Evolutionary conservation across 164 flowering plant genomes (phyloP), one percentile per base, ranked within the genome.

Genomic region (Sedum album): DNA sequence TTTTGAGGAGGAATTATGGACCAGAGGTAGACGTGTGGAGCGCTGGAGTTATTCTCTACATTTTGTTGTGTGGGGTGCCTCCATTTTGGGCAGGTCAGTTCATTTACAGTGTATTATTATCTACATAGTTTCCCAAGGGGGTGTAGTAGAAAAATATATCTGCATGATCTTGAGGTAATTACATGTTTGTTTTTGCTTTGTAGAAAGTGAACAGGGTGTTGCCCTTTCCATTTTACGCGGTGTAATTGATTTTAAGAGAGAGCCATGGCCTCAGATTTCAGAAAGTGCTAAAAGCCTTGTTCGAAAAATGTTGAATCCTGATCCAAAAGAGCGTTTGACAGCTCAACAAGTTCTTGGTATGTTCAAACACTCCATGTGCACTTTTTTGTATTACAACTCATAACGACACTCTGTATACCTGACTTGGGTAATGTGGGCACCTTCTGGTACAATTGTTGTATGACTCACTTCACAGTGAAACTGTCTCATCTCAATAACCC

Each of bases 281-380:
- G 96, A 92, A 5, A 78, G 84, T 78, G 97, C 97, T 0, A 95
- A 86, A 78, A 86, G 88, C 76, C 94, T 95, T 70, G 96, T 95
- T 57, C 76, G 83, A 71, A 90, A 86, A 82, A 92, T 95, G 99
- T 76, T 95, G 65, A 87, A 95, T 46, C 88, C 88, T 5, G 97
- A 92, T 72, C 94, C 96, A 6, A 80, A 67, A 55, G 86, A 83
- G 73, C 85, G 99, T 2, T 81, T 92, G 76, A 88, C 94, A 71
- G 99, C 99, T 72, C 90, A 85, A 66, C 96, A 94, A 79, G 99
- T 94, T 46, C 92, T 94, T 64, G 99, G 99, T 91, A 78, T 81
- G 90, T 79, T 17, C 42, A 38, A 38, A 23, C 46, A 21, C 17
- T 33, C 15, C 18, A 57, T 33, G 9, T 57, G 62, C 5, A 28